Conservation (phyloP, 768 basidiomycete species). For the Panaeolus papilionaceus region DNA sequence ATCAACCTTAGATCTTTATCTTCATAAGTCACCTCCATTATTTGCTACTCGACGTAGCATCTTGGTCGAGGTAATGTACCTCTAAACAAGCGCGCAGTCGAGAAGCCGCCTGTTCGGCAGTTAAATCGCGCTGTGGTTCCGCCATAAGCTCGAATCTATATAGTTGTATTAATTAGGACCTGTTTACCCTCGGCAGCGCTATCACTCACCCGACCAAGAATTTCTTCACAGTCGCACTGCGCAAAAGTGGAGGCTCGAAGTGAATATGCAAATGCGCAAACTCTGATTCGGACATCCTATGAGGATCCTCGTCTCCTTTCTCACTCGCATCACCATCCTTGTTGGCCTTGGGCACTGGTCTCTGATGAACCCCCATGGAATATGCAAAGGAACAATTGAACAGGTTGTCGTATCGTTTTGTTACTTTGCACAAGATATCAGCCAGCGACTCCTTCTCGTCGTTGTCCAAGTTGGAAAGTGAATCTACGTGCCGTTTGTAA, state of each 20-base stretch:
- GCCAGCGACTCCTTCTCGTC: conserved; percentile 73
- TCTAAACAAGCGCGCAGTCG: conserved; percentile 60
- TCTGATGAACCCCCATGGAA: conserved; percentile 94
- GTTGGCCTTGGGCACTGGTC: conserved; percentile 57
- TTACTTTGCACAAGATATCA: conserved; percentile 65
- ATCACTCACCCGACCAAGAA: conserved; percentile 84
- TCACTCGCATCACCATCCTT: conserved; percentile 20
- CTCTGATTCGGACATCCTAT: conserved; percentile 24
- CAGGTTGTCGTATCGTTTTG: conserved; percentile 77
- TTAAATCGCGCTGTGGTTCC: conserved; percentile 89
- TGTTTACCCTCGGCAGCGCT: not conserved
- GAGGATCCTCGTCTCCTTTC: conserved; percentile 36
- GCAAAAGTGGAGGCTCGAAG: conserved; percentile 83
- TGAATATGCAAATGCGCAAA: conserved; percentile 87
- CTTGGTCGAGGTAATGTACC: conserved; percentile 60
- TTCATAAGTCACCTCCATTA: not conserved
- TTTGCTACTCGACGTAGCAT: conserved; percentile 12
- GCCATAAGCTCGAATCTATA: conserved; percentile 88
- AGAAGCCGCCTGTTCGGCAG: conserved; percentile 85
- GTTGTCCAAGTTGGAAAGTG: conserved; percentile 61
- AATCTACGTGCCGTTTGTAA: conserved; percentile 78
- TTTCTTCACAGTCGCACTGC: conserved; percentile 85
- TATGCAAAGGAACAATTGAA: conserved; percentile 91
- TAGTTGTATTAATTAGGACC: conserved; percentile 13
- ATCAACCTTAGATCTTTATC: not conserved